Evolutionary conservation across 2,329 filamentous ascomycete species (phyloP), one percentile per base, ranked within the genome.

Genomic region (Fusarium veterinarium): DNA sequence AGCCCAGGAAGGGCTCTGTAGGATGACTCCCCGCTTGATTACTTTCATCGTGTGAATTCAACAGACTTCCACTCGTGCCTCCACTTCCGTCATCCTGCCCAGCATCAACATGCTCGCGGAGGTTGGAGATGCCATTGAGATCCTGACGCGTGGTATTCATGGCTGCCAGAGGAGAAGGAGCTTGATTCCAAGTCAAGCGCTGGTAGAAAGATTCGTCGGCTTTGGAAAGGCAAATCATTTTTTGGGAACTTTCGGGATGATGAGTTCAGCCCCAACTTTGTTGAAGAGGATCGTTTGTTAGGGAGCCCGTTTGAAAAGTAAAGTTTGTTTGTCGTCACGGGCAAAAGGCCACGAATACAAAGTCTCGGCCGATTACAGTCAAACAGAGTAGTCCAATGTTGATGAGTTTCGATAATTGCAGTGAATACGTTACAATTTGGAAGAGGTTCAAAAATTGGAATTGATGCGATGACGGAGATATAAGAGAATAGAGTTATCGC

Each of bases 111-210:
- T 82, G 81, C 74, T 85, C 83, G 28, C 86, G 84, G 25, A 84
- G 79, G 78, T 89, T 89, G 72, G 85, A 81, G 69, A 87, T 86
- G 69, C 87, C 87, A 69, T 88, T 88, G 65, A 89, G 81, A 76
- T 89, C 87, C 81, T 88, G 84, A 73, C 87, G 81, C 44, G 87
- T 88, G 31, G 87, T 89, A 53, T 86, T 78, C 53, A 85, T 82
- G 25, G 85, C 77, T 30, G 86, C 83, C 59, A 89, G 79, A 30
- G 82, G 83, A 3, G 85, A 83, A 37, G 87, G 87, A 78, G 82
- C 87, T 80, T 89, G 87, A 78, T 89, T 89, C 83, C 84, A 89
- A 33, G 82, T 81, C 55, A 85, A 83, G 69, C 87, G 86, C 52
- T 83, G 78, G 56, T 85, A 80, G 55, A 79, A 81, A 65, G 83